Percentiles rank a stretch among this genome's conserved stretches.
These are phyloP conservation scores for Vigna reflexopilosa DNA, from an alignment of 306 rosid genomes.

Conservation along the genomic window DNA sequence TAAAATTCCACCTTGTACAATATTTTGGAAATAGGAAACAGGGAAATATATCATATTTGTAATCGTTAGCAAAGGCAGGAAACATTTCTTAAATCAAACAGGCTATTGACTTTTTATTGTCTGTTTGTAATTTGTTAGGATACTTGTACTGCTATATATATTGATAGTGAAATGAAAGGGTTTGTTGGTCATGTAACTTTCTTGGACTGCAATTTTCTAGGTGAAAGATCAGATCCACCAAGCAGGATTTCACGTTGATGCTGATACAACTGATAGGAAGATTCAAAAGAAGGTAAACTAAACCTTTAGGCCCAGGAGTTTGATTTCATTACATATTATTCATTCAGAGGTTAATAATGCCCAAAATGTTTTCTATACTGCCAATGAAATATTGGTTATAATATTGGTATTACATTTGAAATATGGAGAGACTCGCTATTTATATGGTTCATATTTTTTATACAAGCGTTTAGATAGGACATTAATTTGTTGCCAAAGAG, in stretches of 20 bases:
- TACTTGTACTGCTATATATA: conserved; percentile 23
- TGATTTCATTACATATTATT: background rate
- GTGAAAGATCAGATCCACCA: conserved; percentile 74
- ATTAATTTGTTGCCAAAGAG: conserved; percentile 3
- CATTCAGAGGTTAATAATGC: conserved; percentile 15
- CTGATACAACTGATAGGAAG: conserved; percentile 85
- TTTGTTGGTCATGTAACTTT: conserved; percentile 23
- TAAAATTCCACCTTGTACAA: background rate
- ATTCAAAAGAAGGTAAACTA: conserved; percentile 83
- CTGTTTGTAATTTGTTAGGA: conserved; percentile 19
- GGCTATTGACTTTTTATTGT: conserved; percentile 3
- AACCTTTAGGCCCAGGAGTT: background rate
- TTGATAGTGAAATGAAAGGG: background rate
- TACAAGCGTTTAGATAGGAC: conserved; percentile 5
- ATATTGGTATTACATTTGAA: conserved; percentile 7
- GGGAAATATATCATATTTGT: background rate
- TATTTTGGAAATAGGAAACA: background rate
- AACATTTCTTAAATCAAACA: background rate
- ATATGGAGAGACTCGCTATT: conserved; percentile 16
- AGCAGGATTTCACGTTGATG: conserved; percentile 81
- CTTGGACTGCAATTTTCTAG: conserved; percentile 53
- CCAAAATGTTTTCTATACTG: conserved; percentile 27
- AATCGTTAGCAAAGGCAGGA: background rate
- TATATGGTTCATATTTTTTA: conserved; percentile 5
- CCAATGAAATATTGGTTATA: conserved; percentile 15